A percentile compares a stretch with the other conserved stretches of the same genome.
These are phyloP conservation scores for Ochromonas danica DNA, from an alignment of 108 stramenopile genomes.

Conservation along the genomic window DNA sequence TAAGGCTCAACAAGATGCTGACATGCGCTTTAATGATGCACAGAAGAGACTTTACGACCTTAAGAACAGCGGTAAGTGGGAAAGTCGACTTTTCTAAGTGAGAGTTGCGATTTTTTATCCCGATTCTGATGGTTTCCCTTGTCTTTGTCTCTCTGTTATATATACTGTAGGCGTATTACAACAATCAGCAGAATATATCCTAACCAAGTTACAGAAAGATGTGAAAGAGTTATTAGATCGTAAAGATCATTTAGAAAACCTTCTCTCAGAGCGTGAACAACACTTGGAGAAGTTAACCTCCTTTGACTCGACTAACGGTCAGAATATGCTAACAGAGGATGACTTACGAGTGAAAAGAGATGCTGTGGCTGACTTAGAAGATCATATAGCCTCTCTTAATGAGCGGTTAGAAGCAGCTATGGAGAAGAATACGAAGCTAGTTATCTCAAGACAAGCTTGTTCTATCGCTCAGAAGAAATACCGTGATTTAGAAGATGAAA, in stretches of 20 bases:
- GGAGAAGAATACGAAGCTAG: constrained; percentile 43
- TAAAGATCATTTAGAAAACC: not conserved
- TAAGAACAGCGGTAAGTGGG: no score
- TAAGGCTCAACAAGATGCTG: constrained; percentile 44
- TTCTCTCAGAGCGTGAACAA: not conserved
- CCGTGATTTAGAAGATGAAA: constrained; percentile 51
- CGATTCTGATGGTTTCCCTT: constrained; percentile 29
- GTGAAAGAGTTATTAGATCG: constrained; percentile 48
- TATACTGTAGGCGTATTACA: constrained; percentile 37
- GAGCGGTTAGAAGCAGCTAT: constrained; percentile 49
- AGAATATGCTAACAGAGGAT: constrained; percentile 6
- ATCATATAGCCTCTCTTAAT: constrained; percentile 39
- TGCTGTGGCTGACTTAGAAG: constrained; percentile 46
- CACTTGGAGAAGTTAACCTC: constrained; percentile 24
- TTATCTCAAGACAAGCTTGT: constrained; percentile 44
- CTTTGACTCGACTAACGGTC: constrained; percentile 2
- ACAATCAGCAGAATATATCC: constrained; percentile 41
- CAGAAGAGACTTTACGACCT: constrained; percentile 42
- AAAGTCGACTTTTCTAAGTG: no score
- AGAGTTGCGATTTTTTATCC: no score
- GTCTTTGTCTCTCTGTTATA: constrained; percentile 45
- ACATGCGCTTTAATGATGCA: constrained; percentile 39
- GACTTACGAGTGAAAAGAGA: constrained; percentile 21
- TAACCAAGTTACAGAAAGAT: constrained; percentile 48
- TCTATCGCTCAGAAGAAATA: constrained; percentile 53